Conservation (phyloP, 164 flowering plant species). For the Tetracentron sinense region DNA sequence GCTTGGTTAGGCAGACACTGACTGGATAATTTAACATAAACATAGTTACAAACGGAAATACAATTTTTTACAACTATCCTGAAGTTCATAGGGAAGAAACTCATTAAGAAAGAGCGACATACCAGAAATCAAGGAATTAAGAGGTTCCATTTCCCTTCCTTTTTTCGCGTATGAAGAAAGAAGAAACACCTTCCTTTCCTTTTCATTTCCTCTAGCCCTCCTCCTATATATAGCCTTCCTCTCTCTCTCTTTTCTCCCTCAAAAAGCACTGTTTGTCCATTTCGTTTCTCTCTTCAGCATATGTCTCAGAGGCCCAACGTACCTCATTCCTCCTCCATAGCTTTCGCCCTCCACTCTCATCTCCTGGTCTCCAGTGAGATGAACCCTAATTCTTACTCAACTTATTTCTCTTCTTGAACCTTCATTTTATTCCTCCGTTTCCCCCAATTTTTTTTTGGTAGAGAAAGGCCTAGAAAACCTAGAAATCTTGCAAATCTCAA, state of each 20-base stretch:
- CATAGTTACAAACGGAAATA: no score
- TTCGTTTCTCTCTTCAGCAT: no score
- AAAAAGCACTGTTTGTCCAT: no score
- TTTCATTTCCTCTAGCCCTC: background rate
- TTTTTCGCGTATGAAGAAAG: background rate
- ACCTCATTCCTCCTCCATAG: constrained; percentile 17
- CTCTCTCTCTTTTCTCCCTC: background rate
- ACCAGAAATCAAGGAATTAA: no score
- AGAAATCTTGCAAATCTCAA: no score
- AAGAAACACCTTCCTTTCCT: background rate
- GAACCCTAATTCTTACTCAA: constrained; percentile 26
- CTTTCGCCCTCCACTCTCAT: constrained; percentile 36
- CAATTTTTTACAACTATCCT: no score
- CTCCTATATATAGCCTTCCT: background rate
- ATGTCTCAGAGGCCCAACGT: no score
- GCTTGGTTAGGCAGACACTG: no score
- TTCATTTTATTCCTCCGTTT: background rate
- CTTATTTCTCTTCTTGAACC: background rate
- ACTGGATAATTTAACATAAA: no score
- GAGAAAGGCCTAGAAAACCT: no score
- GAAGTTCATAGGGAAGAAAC: no score
- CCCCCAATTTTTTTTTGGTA: background rate
- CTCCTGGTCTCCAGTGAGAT: background rate
- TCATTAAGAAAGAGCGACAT: no score
- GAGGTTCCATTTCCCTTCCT: background rate